Evolutionary conservation across 73 alveolate species (phyloP).

Genomic region (Paramecium pentaurelia): DNA sequence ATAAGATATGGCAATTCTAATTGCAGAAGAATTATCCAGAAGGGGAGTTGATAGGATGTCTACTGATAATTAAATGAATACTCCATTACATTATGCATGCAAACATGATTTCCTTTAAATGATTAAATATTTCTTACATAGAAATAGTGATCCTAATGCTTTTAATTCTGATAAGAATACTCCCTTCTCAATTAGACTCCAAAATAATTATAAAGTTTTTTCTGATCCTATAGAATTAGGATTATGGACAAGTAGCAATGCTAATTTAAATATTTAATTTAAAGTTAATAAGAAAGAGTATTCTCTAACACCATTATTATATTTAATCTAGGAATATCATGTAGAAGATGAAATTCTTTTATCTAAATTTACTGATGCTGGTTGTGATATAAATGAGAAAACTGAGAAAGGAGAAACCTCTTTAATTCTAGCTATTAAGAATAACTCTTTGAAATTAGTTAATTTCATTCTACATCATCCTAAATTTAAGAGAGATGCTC

Average conservation of each 20-base stretch:
- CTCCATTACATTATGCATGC: constrained; percentile 82
- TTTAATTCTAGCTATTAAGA: constrained; percentile 75
- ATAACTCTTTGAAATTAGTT: constrained; percentile 73
- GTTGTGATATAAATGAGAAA: constrained; percentile 57
- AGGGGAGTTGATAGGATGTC: constrained; percentile 67
- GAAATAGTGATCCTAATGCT: constrained; percentile 44
- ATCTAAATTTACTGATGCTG: background rate
- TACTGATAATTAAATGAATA: constrained; percentile 61
- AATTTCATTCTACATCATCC: constrained; percentile 55
- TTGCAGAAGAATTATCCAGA: background rate
- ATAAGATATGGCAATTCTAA: background rate
- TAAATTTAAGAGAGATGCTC: constrained; percentile 54
- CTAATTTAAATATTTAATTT: background rate
- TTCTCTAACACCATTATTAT: background rate
- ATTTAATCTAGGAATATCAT: background rate
- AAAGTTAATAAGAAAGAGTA: background rate
- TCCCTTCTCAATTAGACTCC: constrained; percentile 47
- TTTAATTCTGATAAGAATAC: constrained; percentile 28
- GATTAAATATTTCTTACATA: constrained; percentile 38
- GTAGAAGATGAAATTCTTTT: background rate
- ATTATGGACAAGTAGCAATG: background rate
- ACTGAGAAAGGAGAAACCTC: constrained; percentile 80
- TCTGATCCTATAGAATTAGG: background rate
- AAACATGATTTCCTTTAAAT: background rate
- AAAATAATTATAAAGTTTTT: background rate